phyloP scores from a whole-genome alignment of 2,329 filamentous ascomycete species.

The Diaporthe sp. region DNA sequence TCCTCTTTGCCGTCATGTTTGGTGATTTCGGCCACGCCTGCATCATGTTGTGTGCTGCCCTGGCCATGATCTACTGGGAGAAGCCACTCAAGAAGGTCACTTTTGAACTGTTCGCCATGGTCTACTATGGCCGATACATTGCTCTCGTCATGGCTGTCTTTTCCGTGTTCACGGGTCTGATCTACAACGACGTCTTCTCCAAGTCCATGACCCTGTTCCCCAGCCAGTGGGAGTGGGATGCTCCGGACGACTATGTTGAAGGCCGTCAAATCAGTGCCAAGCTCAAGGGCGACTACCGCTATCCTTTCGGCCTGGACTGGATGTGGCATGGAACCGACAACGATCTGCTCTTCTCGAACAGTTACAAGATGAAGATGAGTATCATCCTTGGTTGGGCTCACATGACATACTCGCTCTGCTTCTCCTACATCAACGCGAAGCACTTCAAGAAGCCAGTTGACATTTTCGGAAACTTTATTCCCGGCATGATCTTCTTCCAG shows the following conservation, averaged over 20 bases:
- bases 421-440: slow-evolving; percentile 91
- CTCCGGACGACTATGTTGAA: slow-evolving; percentile 76
- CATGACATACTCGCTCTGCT: slow-evolving; percentile 98
- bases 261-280: slow-evolving; percentile 75
- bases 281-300: slow-evolving; percentile 82
- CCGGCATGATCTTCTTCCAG: slow-evolving; percentile 99
- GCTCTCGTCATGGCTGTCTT: slow-evolving; percentile 98
- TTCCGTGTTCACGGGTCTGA: slow-evolving; percentile 95
- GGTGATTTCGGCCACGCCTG: slow-evolving; percentile 95
- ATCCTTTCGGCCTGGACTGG: slow-evolving; percentile 96
- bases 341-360: slow-evolving; percentile 95
- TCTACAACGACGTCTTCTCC: slow-evolving; percentile 98
- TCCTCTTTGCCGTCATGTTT: slow-evolving; percentile 99
- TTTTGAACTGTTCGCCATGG: slow-evolving; percentile 97
- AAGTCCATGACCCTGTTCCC: slow-evolving; percentile 90
- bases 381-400: slow-evolving; percentile 97
- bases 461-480: slow-evolving; percentile 97
- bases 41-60: slow-evolving; percentile 87
- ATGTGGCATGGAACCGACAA: slow-evolving; percentile 98
- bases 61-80: slow-evolving; percentile 98
- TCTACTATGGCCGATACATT: slow-evolving; percentile 98
- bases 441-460: slow-evolving; percentile 97
- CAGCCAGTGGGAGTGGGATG: slow-evolving; percentile 87
- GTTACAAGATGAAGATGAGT: slow-evolving; percentile 99
- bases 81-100: slow-evolving; percentile 90